Evolutionary conservation across 768 basidiomycete genomes (phyloP).

Genomic region (Lanmaoa rubissima): DNA sequence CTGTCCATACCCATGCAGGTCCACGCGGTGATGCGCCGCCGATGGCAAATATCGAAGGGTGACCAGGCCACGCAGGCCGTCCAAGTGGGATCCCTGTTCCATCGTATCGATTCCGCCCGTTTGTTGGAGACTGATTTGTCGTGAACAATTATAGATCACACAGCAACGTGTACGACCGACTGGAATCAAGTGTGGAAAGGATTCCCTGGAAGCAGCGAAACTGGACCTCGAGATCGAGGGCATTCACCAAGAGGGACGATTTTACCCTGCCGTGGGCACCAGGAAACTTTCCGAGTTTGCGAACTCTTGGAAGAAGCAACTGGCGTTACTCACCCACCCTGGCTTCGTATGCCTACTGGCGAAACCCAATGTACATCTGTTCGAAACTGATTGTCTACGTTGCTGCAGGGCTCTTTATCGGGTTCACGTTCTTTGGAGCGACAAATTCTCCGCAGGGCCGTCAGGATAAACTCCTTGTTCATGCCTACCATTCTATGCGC

Average conservation of each 20-base stretch:
- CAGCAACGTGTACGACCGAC: constrained; percentile 40
- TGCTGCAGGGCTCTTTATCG: constrained; percentile 36
- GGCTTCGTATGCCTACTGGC: constrained; percentile 37
- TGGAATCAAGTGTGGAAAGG: constrained; percentile 51
- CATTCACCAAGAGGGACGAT: constrained; percentile 40
- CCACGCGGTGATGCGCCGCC: constrained; percentile 42
- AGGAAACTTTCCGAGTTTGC: constrained; percentile 33
- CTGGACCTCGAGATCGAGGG: constrained; percentile 42
- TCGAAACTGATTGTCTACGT: constrained; percentile 40
- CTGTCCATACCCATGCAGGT: constrained; percentile 47
- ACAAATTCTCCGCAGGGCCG: constrained; percentile 35
- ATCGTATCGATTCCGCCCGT: constrained; percentile 1
- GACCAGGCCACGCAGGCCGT: constrained; percentile 38
- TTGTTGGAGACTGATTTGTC: not conserved
- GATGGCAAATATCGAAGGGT: constrained; percentile 44
- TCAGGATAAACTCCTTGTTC: too few species aligned
- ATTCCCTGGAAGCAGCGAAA: constrained; percentile 38
- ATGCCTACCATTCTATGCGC: too few species aligned
- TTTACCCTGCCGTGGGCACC: constrained; percentile 20
- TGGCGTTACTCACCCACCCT: constrained; percentile 30
- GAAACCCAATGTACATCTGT: constrained; percentile 40
- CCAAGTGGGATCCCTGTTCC: constrained; percentile 32
- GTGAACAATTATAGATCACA: constrained; percentile 35
- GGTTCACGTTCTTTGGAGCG: constrained; percentile 42
- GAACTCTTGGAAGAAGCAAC: constrained; percentile 40